Evolutionary conservation across 2,329 filamentous ascomycete genomes (phyloP).

Genomic region (Bisporella sp.): DNA sequence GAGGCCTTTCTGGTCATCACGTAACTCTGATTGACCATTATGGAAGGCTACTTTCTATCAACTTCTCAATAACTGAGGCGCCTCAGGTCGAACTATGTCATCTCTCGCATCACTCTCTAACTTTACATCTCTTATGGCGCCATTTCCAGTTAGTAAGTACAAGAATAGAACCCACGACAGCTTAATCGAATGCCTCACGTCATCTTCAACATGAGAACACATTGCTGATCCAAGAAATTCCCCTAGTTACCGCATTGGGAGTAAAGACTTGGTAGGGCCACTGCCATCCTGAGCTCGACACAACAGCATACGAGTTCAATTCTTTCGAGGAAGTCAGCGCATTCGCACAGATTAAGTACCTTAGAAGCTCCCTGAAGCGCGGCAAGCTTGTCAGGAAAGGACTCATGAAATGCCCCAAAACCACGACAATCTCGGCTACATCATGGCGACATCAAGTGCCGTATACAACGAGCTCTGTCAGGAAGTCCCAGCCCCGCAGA

Average conservation of each 20-base stretch:
- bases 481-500: slow-evolving; percentile 4
- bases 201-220: no score
- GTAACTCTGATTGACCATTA: slow-evolving; percentile 19
- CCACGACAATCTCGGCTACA: slow-evolving; percentile 41
- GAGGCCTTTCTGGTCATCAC: slow-evolving; percentile 24
- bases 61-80: slow-evolving; percentile 12
- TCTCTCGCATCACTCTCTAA: slow-evolving; percentile 27
- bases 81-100: slow-evolving; percentile 15
- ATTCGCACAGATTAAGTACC: slow-evolving; percentile 52
- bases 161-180: no score
- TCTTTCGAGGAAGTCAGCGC: slow-evolving; percentile 57
- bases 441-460: slow-evolving; percentile 37
- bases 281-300: slow-evolving; percentile 37
- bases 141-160: slow-evolving; percentile 33
- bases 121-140: slow-evolving; percentile 33
- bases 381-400: slow-evolving; percentile 33
- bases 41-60: slow-evolving; percentile 19
- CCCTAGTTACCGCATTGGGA: slow-evolving; percentile 30
- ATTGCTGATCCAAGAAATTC: no score
- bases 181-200: no score
- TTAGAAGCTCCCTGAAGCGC: slow-evolving; percentile 49
- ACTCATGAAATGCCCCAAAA: slow-evolving; percentile 33
- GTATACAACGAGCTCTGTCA: slow-evolving; percentile 30
- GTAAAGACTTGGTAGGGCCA: slow-evolving; percentile 29
- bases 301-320: slow-evolving; percentile 57